phyloP scores from a whole-genome alignment of 805 yeast species.

The Jamesozyma gamospora region DNA sequence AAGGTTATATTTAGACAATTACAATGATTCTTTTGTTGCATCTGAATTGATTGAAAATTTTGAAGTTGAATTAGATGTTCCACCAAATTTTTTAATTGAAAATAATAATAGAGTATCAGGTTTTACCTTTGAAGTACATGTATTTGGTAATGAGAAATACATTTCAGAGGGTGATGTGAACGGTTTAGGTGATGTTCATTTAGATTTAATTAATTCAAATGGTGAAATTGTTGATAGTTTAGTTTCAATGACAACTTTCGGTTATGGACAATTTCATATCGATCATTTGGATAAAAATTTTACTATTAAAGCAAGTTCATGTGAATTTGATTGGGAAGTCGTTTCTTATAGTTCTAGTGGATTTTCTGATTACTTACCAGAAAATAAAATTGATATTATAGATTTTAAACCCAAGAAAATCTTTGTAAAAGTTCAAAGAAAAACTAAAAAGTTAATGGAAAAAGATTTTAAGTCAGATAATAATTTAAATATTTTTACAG shows the following conservation, averaged over 20 bases:
- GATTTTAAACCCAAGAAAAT: conserved; percentile 14
- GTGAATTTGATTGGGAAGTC: conserved; percentile 14
- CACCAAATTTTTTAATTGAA: conserved; percentile 7
- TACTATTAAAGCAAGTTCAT: conserved; percentile 12
- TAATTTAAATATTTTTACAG: conserved; percentile 16
- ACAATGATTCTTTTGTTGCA: not conserved
- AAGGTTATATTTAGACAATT: conserved; percentile 38
- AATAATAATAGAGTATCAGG: conserved; percentile 41
- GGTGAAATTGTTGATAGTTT: conserved; percentile 39
- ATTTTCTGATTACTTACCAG: conserved; percentile 17
- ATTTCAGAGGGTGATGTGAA: conserved; percentile 21
- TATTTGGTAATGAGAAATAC: conserved; percentile 33
- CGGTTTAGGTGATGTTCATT: conserved; percentile 40
- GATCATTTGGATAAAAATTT: conserved; percentile 5
- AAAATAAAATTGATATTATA: conserved; percentile 8
- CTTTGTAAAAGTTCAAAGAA: conserved; percentile 13
- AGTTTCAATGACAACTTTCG: conserved; percentile 65
- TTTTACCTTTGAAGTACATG: conserved; percentile 63
- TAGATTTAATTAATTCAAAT: conserved; percentile 32
- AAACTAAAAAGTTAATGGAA: not conserved
- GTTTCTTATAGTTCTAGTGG: conserved; percentile 16
- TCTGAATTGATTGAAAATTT: conserved; percentile 14
- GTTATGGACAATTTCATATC: conserved; percentile 61
- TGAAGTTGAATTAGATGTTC: conserved; percentile 19
- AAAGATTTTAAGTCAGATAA: not conserved